Evolutionary conservation across 192 early-diverging fungal genomes (phyloP).

Genomic region (Linnemannia elongata): DNA sequence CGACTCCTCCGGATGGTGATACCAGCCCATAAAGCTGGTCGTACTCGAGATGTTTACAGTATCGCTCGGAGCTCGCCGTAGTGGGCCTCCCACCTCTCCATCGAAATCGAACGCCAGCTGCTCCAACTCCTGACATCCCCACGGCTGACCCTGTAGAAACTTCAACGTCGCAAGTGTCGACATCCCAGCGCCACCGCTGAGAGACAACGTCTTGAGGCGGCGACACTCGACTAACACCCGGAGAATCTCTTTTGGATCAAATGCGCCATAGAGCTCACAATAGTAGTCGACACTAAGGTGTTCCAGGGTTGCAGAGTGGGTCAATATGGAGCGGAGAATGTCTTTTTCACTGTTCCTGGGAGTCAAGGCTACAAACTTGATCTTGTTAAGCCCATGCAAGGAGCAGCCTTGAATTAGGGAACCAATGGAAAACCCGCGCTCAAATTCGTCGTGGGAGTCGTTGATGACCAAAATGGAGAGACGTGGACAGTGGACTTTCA

Average conservation of each 20-base stretch:
- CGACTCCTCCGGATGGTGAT: background rate
- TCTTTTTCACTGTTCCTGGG: background rate
- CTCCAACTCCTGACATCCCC: background rate
- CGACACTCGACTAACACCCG: background rate
- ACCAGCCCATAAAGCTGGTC: conserved; percentile 6
- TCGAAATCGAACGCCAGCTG: background rate
- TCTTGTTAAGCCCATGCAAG: background rate
- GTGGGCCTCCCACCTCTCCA: background rate
- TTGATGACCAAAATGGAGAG: background rate
- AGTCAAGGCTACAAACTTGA: background rate
- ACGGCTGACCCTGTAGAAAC: background rate
- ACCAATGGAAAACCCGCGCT: background rate
- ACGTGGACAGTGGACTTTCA: background rate
- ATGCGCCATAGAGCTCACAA: background rate
- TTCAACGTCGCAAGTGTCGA: background rate
- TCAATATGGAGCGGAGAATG: background rate
- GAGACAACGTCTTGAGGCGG: background rate
- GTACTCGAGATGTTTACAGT: background rate
- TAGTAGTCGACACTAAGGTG: background rate
- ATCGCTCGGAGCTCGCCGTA: background rate
- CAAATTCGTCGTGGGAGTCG: background rate
- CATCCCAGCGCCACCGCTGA: background rate
- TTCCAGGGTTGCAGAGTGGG: background rate
- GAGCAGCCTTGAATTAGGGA: background rate
- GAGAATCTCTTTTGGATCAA: background rate